A percentile compares a stretch with the other conserved stretches of the same genome.
phyloP scores from a whole-genome alignment of 805 yeast genomes.

The Kazachstania taianensis region DNA sequence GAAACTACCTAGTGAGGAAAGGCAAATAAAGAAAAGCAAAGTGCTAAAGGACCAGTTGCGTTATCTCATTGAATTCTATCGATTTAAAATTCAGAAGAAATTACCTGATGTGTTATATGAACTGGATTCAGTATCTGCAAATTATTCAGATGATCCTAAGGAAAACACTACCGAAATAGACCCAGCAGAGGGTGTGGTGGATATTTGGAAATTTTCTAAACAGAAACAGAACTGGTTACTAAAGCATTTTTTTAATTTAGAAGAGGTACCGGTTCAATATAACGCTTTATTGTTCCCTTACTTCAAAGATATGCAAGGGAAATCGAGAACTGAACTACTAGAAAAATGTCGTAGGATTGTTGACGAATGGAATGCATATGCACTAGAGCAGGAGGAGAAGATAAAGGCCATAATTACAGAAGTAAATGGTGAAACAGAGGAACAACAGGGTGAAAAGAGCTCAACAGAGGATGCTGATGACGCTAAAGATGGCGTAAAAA shows the following conservation, averaged over 20 bases:
- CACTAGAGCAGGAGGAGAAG: conserved; percentile 15
- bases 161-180: conserved; percentile 6
- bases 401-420: conserved; percentile 19
- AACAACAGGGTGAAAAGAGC: conserved; percentile 4
- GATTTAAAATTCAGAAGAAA: conserved; percentile 15
- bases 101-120: conserved; percentile 17
- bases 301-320: conserved; percentile 22
- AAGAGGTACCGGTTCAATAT: conserved; percentile 22
- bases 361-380: conserved; percentile 21
- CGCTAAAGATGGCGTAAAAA: conserved; percentile 2
- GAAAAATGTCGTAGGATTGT: conserved; percentile 15
- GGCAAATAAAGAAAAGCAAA: conserved; percentile 14
- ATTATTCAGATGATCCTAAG: conserved; percentile 11
- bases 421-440: conserved; percentile 6
- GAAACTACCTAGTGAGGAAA: conserved; percentile 23
- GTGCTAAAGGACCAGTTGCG: conserved; percentile 29
- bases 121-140: conserved; percentile 17
- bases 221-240: conserved; percentile 30
- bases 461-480: neutral
- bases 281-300: conserved; percentile 22
- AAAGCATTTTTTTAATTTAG: conserved; percentile 22
- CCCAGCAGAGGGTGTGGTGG: conserved; percentile 14
- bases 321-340: conserved; percentile 14
- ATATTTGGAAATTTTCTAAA: conserved; percentile 30
- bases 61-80: conserved; percentile 27